phyloP scores from a whole-genome alignment of 2,329 filamentous ascomycete species.

The Monosporascus cannonballus region DNA sequence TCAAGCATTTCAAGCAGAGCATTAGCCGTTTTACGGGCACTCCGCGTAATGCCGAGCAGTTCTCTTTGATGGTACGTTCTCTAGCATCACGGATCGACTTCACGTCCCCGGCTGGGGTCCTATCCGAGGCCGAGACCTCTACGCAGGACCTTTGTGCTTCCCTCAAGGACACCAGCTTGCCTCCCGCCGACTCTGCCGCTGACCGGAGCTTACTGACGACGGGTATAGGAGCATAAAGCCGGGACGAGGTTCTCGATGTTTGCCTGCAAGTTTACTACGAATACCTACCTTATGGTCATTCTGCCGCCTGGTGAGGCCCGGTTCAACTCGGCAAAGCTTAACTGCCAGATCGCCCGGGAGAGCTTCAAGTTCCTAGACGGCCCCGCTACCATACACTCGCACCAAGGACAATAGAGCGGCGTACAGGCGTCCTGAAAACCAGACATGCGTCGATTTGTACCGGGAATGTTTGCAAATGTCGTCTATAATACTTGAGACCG shows the following conservation, averaged over 20 bases:
- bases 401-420: background rate
- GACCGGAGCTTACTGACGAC: background rate
- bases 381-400: constrained; percentile 24
- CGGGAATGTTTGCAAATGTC: no score
- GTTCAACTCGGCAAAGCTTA: constrained; percentile 86
- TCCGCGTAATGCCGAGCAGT: constrained; percentile 75
- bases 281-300: constrained; percentile 91
- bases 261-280: constrained; percentile 91
- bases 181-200: background rate
- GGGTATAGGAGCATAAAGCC: constrained; percentile 60
- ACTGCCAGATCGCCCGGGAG: constrained; percentile 79
- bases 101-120: no score
- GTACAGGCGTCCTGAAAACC: no score
- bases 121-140: background rate
- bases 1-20: constrained; percentile 96
- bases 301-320: constrained; percentile 85
- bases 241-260: constrained; percentile 81
- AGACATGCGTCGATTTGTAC: no score
- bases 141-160: background rate
- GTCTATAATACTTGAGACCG: no score
- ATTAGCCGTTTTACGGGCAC: constrained; percentile 71
- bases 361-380: constrained; percentile 69
- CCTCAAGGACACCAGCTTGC: background rate
- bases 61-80: constrained; percentile 55
- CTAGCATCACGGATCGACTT: no score